Conservation (phyloP, 1,139 yeast genomes). For the Petasospora fabianii region DNA sequence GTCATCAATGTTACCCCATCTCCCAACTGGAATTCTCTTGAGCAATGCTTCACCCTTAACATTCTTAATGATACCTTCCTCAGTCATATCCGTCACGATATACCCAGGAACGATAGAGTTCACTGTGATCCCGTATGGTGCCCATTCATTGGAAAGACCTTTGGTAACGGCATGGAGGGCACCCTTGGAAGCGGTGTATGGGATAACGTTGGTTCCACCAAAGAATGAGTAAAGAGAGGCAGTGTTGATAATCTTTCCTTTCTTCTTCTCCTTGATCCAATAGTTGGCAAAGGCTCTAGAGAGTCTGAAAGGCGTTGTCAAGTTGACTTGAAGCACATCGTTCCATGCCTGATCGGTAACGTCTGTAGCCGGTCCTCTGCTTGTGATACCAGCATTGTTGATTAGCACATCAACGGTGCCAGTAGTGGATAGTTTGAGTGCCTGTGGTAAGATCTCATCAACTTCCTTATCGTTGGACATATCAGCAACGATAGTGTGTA, state of each 20-base stretch:
- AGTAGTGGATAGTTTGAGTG: slow-evolving; percentile 32
- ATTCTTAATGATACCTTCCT: slow-evolving; percentile 33
- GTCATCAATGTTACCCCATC: slow-evolving; percentile 53
- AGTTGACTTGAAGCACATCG: slow-evolving; percentile 46
- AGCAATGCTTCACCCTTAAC: slow-evolving; percentile 32
- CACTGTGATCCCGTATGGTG: slow-evolving; percentile 45
- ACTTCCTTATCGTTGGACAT: slow-evolving; percentile 28
- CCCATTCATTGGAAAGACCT: slow-evolving; percentile 53
- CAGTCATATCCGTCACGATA: slow-evolving; percentile 48
- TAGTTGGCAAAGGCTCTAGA: slow-evolving; percentile 44
- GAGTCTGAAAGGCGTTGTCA: slow-evolving; percentile 43
- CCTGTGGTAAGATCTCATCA: slow-evolving; percentile 29
- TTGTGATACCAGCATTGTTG: slow-evolving; percentile 53
- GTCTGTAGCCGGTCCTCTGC: slow-evolving; percentile 34
- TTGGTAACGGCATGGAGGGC: slow-evolving; percentile 47
- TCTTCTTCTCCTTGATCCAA: slow-evolving; percentile 42
- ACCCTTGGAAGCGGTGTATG: slow-evolving; percentile 53
- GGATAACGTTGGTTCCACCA: slow-evolving; percentile 42
- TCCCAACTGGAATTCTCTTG: slow-evolving; percentile 44
- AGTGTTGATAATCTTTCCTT: slow-evolving; percentile 63
- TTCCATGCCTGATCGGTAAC: slow-evolving; percentile 40
- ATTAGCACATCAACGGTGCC: slow-evolving; percentile 46
- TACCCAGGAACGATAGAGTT: slow-evolving; percentile 58
- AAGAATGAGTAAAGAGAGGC: slow-evolving; percentile 48
- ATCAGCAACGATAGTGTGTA: slow-evolving; percentile 8